Evolutionary conservation across 495 filamentous ascomycete species (phyloP).

Genomic region (Hyaloscypha hepaticicola): DNA sequence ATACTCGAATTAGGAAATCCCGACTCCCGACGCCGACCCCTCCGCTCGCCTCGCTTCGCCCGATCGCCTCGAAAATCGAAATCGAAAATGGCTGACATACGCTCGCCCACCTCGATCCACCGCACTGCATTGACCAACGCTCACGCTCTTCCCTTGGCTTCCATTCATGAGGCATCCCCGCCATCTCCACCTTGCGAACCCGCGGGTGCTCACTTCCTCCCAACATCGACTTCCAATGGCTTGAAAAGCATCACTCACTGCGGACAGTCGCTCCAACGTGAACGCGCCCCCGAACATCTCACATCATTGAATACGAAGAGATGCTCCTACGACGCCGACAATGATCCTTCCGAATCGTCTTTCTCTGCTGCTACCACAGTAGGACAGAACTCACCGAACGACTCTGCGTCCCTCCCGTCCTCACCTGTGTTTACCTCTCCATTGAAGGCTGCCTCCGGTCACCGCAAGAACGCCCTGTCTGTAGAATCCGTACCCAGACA

Average conservation of each 20-base stretch:
- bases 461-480: constrained; percentile 62
- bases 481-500: constrained; percentile 76
- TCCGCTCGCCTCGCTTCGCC: too few relatives aligned
- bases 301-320: constrained; percentile 36
- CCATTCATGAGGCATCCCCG: constrained; percentile 18
- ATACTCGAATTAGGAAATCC: background rate
- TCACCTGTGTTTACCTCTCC: constrained; percentile 34
- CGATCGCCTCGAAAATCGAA: constrained; percentile 2
- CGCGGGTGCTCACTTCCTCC: constrained; percentile 2
- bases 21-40: background rate
- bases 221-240: constrained; percentile 15
- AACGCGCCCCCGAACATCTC: constrained; percentile 35
- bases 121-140: constrained; percentile 38
- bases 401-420: constrained; percentile 22
- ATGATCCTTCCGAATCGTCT: constrained; percentile 30
- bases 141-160: constrained; percentile 27
- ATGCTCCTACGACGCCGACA: constrained; percentile 34
- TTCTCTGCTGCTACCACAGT: constrained; percentile 31
- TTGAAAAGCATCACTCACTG: constrained; percentile 31
- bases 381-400: constrained; percentile 27
- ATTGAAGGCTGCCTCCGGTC: constrained; percentile 44
- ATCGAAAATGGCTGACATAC: constrained; percentile 33
- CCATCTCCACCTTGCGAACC: constrained; percentile 6
- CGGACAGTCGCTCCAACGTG: constrained; percentile 44
- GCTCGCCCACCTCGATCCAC: constrained; percentile 42